Evolutionary conservation across 345 rosid genomes (phyloP).

Genomic region (Sonneratia caseolaris): DNA sequence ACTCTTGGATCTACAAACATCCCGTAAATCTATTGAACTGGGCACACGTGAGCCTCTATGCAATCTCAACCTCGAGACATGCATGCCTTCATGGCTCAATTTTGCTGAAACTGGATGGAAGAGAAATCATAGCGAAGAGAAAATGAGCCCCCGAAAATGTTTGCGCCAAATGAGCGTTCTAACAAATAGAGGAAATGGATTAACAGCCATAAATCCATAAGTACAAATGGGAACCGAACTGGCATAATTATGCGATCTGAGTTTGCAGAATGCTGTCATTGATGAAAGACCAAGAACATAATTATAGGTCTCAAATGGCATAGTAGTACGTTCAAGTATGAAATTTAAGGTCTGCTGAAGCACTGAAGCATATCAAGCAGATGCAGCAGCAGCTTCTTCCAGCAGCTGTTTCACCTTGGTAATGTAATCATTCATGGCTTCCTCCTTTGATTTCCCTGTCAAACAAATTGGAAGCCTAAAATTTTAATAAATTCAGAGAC

Average conservation of each 20-base stretch:
- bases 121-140: neutral
- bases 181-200: neutral
- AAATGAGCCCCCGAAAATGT: neutral
- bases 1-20: neutral
- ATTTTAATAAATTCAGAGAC: neutral
- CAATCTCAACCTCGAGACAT: neutral
- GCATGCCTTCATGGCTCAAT: neutral
- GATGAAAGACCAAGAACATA: neutral
- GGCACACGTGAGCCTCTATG: neutral
- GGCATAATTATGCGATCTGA: neutral
- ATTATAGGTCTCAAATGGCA: neutral
- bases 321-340: neutral
- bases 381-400: slow-evolving; percentile 6
- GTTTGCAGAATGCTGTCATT: neutral
- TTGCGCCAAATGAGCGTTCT: neutral
- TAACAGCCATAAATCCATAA: neutral
- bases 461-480: neutral
- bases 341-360: neutral
- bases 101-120: neutral
- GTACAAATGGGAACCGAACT: neutral
- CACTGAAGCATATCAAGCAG: slow-evolving; percentile 3
- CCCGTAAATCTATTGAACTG: neutral
- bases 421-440: slow-evolving; percentile 25
- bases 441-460: slow-evolving; percentile 22
- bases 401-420: slow-evolving; percentile 25